Evolutionary conservation across 306 rosid genomes (phyloP).

Genomic region (Begonia peltatifolia): DNA sequence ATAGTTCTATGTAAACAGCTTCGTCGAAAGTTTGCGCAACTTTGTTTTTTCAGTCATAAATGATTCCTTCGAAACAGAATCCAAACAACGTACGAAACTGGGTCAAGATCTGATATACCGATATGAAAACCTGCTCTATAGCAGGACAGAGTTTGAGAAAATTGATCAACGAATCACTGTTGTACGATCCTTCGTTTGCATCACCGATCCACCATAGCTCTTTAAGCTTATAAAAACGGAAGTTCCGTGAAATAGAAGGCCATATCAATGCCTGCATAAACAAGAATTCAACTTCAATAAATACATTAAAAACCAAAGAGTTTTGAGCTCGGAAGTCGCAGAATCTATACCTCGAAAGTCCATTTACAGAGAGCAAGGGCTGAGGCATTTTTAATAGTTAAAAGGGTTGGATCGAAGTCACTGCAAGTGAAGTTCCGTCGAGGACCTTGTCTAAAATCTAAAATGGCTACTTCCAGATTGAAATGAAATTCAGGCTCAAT

Average conservation of each 20-base stretch:
- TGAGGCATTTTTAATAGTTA: constrained; percentile 56
- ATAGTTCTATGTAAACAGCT: not conserved
- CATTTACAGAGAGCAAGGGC: constrained; percentile 51
- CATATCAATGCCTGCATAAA: constrained; percentile 49
- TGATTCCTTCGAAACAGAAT: too few relatives aligned
- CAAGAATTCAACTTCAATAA: not conserved
- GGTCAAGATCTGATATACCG: constrained; percentile 11
- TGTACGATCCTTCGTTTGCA: constrained; percentile 16
- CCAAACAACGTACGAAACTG: not conserved
- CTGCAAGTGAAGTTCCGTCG: constrained; percentile 13
- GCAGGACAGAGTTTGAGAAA: constrained; percentile 52
- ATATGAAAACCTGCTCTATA: constrained; percentile 39
- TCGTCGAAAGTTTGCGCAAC: not conserved
- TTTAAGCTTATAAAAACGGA: constrained; percentile 48
- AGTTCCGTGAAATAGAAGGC: constrained; percentile 48
- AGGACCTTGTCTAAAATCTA: constrained; percentile 56
- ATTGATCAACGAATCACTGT: constrained; percentile 27
- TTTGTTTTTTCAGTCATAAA: too few relatives aligned
- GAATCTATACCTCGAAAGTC: constrained; percentile 53
- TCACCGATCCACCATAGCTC: constrained; percentile 65
- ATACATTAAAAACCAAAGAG: not conserved
- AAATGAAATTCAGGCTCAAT: constrained; percentile 44
- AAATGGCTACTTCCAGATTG: constrained; percentile 53
- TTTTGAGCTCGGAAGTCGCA: not conserved
- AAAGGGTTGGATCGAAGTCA: constrained; percentile 52